These are phyloP conservation scores for Cordyceps militaris DNA, from an alignment of 2,329 filamentous ascomycete species.

Conservation along the genomic window DNA sequence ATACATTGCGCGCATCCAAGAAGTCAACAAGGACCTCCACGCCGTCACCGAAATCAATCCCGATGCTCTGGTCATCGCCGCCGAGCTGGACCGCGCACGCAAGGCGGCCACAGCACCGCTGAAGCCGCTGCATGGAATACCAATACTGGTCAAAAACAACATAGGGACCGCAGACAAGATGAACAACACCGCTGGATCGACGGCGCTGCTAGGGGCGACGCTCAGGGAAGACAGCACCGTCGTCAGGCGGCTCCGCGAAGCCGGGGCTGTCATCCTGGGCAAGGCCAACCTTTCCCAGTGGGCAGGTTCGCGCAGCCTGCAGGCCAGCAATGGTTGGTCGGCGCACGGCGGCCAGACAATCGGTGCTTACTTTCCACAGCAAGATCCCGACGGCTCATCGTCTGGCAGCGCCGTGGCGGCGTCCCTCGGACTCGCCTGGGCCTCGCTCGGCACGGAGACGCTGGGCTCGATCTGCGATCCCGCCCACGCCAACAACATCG, in stretches of 20 bases:
- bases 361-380: constrained; percentile 52
- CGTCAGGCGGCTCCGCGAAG: constrained; percentile 50
- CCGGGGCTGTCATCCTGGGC: constrained; percentile 58
- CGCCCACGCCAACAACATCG: constrained; percentile 47
- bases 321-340: constrained; percentile 56
- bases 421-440: constrained; percentile 52
- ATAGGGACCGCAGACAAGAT: constrained; percentile 56
- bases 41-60: constrained; percentile 31
- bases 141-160: constrained; percentile 60
- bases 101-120: constrained; percentile 11
- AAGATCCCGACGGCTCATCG: constrained; percentile 56
- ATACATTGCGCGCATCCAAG: constrained; percentile 22
- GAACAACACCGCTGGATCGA: constrained; percentile 59
- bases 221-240: constrained; percentile 51
- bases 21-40: constrained; percentile 21
- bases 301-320: constrained; percentile 53
- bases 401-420: constrained; percentile 55
- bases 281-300: constrained; percentile 61
- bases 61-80: constrained; percentile 32
- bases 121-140: constrained; percentile 55
- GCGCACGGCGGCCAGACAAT: constrained; percentile 55
- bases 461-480: constrained; percentile 58
- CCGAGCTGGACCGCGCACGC: constrained; percentile 25
- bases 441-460: constrained; percentile 42
- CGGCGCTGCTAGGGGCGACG: constrained; percentile 51